Evolutionary conservation across 225 moss, liverwort and hornwort genomes (phyloP).

Genomic region (Neckera pumila): DNA sequence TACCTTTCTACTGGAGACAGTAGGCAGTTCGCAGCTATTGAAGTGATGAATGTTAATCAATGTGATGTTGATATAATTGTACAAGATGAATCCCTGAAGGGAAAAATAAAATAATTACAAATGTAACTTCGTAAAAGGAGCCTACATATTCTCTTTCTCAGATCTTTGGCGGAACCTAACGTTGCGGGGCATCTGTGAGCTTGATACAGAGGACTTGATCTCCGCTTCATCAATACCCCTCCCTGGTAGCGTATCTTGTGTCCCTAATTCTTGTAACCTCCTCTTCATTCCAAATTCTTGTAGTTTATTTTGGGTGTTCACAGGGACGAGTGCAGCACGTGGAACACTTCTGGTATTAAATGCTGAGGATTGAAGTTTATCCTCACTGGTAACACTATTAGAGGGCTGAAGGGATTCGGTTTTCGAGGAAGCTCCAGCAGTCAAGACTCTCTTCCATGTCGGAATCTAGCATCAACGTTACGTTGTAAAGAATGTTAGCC

Average conservation of each 20-base stretch:
- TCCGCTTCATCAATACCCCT: not conserved
- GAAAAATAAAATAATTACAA: conserved; percentile 8
- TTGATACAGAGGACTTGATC: conserved; percentile 7
- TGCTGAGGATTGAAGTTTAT: conserved; percentile 3
- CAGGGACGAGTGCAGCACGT: conserved; percentile 30
- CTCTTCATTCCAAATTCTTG: conserved; percentile 17
- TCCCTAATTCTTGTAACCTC: conserved; percentile 26
- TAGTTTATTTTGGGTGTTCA: conserved; percentile 25
- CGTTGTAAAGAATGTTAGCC: not conserved
- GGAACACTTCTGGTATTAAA: conserved; percentile 13
- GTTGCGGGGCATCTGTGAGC: conserved; percentile 7
- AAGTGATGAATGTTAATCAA: not conserved
- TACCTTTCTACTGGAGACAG: not conserved
- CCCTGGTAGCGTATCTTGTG: not conserved
- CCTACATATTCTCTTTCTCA: conserved; percentile 44
- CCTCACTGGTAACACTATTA: not conserved
- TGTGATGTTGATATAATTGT: conserved; percentile 10
- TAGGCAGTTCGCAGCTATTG: not conserved
- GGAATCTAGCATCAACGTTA: conserved; percentile 11
- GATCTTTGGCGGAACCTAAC: conserved; percentile 12
- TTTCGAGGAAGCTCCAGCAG: conserved; percentile 3
- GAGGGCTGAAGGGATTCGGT: conserved; percentile 2
- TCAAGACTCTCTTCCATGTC: conserved; percentile 37
- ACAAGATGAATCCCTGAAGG: conserved; percentile 1
- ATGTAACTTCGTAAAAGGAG: not conserved